Conservation (phyloP, 257 asterid species). For the Craterostigma plantagineum region DNA sequence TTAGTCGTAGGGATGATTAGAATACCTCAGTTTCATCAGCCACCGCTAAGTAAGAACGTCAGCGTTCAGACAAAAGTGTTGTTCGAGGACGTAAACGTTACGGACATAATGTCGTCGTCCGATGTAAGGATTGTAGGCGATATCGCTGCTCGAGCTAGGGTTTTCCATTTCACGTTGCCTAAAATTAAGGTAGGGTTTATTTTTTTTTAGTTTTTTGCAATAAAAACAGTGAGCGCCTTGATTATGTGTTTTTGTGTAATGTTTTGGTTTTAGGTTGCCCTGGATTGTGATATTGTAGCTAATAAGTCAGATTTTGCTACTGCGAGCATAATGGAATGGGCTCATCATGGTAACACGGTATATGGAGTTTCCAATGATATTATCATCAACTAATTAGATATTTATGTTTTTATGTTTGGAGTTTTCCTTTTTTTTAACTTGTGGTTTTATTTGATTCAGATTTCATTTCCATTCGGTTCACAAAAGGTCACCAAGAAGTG, state of each 20-base stretch:
- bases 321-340: conserved; percentile 14
- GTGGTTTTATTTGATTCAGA: conserved; percentile 12
- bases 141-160: conserved; percentile 19
- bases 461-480: conserved; percentile 32
- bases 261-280: conserved; percentile 24
- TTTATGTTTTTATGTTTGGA: not conserved
- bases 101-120: conserved; percentile 18
- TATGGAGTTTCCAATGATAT: not conserved
- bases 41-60: conserved; percentile 34
- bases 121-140: conserved; percentile 37
- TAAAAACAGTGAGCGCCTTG: too few species aligned
- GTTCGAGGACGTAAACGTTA: conserved; percentile 26
- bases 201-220: too few species aligned
- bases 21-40: conserved; percentile 43
- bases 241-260: not conserved
- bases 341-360: conserved; percentile 21
- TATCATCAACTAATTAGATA: too few species aligned
- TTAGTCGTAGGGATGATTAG: conserved; percentile 41
- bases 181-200: conserved; percentile 2
- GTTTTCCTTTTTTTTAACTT: not conserved
- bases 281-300: conserved; percentile 44
- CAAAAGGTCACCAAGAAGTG: conserved; percentile 41
- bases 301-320: conserved; percentile 16
- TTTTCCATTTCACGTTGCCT: conserved; percentile 21
- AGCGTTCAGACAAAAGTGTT: conserved; percentile 20